Base-by-base conservation (phyloP, 768 basidiomycete species). In the Tephrocybe rancida region DNA sequence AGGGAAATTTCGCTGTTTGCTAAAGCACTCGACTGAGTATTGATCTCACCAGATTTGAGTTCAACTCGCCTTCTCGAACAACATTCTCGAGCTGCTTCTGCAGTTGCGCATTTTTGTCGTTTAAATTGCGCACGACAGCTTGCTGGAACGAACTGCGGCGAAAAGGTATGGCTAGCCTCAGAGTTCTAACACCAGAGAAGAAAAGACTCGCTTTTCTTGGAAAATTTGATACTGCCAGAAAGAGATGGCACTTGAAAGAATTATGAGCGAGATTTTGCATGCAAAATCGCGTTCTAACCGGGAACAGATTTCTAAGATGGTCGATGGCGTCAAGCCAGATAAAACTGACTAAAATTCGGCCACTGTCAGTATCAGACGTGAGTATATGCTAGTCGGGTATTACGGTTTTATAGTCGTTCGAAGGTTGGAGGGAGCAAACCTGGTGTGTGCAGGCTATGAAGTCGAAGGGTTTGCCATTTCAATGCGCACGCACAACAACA, bases 201-300 rank as follows among this genome's bases (percentile, higher is more conserved):
- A 46, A 5, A 19, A 21, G 60, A 70, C 39, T 52, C 51, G 89
- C 91, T 82, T 85, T 73, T 94, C 92, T 69, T 94, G 92, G 57
- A 90, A 88, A 46, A 86, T 81, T 63, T 94, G 92, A 67, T 94
- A 94, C 67, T 92, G 89, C 92, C 92, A 94, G 67, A 94, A 94
- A 3, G 91, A 89, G 52, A 93, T 81, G 3, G 92, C 90, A 19
- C 90, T 91, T 27, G 16, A 26, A 42, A 45, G 29, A 45, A 52
- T 22, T 13, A 18, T 32, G 26, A 48, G 43, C 35, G 25, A 16
- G 10, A 34, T 22, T 43, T 11, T 14, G 18, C 26, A 16, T 16
- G 48, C n/a, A 18, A 27, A 22, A 9, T 2, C 3, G 16, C 25
- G 14, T 21, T 65, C 73, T 18, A 50, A 86, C 88, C 92, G 84